A percentile compares a stretch with the other conserved stretches of the same genome.
Conservation (phyloP, 2,329 filamentous ascomycete species). For the Clonostachys chloroleuca region DNA sequence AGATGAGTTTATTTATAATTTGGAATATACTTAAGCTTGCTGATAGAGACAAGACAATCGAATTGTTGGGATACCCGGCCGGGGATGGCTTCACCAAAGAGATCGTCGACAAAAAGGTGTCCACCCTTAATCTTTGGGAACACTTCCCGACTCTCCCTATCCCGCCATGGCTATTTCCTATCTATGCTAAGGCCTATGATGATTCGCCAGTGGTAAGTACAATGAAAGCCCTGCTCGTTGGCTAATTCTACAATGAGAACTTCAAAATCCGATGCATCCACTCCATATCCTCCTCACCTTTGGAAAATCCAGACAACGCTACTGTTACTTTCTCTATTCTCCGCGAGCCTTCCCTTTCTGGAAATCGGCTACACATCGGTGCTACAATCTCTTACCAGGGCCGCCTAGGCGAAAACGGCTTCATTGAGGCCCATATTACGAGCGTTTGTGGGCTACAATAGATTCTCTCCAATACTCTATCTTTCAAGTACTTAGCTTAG, state of each 20-base stretch:
- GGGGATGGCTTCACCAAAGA: background rate
- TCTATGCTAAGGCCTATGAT: slow-evolving; percentile 61
- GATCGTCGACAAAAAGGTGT: slow-evolving; percentile 18
- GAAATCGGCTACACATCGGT: slow-evolving; percentile 42
- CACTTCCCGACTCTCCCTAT: slow-evolving; percentile 47
- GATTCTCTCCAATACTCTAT: too few relatives aligned
- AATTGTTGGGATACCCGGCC: background rate
- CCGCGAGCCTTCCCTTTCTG: slow-evolving; percentile 41
- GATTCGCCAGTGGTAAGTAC: slow-evolving; percentile 21
- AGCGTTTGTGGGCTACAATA: too few relatives aligned
- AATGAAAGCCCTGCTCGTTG: too few relatives aligned
- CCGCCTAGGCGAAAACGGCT: slow-evolving; percentile 29
- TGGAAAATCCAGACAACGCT: slow-evolving; percentile 46
- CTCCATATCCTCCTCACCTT: slow-evolving; percentile 67
- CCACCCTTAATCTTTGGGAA: slow-evolving; percentile 58
- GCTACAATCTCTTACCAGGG: slow-evolving; percentile 56
- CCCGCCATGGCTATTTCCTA: slow-evolving; percentile 57
- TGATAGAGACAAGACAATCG: background rate
- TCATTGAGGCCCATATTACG: slow-evolving; percentile 16
- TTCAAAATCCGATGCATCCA: slow-evolving; percentile 3
- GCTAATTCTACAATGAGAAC: too few relatives aligned
- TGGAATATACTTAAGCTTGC: background rate
- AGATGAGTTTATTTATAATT: background rate
- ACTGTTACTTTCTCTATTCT: slow-evolving; percentile 63
- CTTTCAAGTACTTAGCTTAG: too few relatives aligned